phyloP scores from a whole-genome alignment of 1,284 basidiomycete genomes.

The Caloboletus firmus region DNA sequence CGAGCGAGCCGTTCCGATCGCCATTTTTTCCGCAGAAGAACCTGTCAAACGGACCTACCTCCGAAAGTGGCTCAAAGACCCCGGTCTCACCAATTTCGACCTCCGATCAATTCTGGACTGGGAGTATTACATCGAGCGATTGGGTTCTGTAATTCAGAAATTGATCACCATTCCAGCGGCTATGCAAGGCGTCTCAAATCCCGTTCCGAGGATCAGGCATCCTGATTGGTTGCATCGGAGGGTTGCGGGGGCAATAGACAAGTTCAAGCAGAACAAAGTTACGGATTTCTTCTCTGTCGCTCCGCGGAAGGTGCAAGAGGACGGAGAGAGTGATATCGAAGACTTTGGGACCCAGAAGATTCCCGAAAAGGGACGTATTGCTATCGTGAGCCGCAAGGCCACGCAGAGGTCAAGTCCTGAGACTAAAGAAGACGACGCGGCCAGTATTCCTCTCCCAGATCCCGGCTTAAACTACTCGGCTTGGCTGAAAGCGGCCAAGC shows the following conservation, averaged over 20 bases:
- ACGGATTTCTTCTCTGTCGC: slow-evolving; percentile 84
- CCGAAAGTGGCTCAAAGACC: slow-evolving; percentile 97
- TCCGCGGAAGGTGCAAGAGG: slow-evolving; percentile 33
- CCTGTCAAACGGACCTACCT: slow-evolving; percentile 88
- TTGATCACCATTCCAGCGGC: slow-evolving; percentile 99
- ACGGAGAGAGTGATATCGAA: slow-evolving; percentile 59
- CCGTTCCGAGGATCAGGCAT: slow-evolving; percentile 93
- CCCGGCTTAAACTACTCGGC: slow-evolving; percentile 68
- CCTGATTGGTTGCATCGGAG: slow-evolving; percentile 97
- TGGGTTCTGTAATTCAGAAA: slow-evolving; percentile 98
- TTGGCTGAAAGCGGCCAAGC: slow-evolving; percentile 81
- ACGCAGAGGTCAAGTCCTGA: slow-evolving; percentile 45
- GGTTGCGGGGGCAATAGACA: slow-evolving; percentile 88
- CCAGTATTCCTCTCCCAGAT: slow-evolving; percentile 52
- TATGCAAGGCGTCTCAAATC: slow-evolving; percentile 96
- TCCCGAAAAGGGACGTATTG: slow-evolving; percentile 46
- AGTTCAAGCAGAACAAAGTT: slow-evolving; percentile 97
- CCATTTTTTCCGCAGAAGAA: slow-evolving; percentile 96
- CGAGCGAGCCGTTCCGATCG: slow-evolving; percentile 96
- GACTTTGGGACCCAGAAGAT: slow-evolving; percentile 51
- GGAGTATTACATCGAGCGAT: slow-evolving; percentile 97
- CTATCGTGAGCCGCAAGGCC: slow-evolving; percentile 55
- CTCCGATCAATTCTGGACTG: slow-evolving; percentile 95
- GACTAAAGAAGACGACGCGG: slow-evolving; percentile 34
- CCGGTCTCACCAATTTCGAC: slow-evolving; percentile 85